Conservation (phyloP, 306 rosid species). For the Clitoria ternatea region DNA sequence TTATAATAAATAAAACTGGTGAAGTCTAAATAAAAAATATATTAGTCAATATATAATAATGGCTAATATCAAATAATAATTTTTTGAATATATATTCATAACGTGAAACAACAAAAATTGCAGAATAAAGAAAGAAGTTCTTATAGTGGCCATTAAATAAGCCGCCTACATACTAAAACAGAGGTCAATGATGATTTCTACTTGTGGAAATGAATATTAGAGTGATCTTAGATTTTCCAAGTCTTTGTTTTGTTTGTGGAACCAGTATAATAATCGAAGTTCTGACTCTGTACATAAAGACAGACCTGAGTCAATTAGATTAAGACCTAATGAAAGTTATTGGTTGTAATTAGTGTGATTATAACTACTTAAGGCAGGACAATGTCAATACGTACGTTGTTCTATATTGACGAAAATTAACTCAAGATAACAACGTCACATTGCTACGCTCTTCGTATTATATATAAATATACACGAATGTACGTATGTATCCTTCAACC, state of each 20-base stretch:
- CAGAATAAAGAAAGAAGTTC: no score
- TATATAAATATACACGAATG: no score
- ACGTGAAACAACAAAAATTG: no score
- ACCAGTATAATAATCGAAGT: background rate
- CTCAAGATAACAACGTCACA: background rate
- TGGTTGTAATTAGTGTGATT: background rate
- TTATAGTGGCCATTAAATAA: conserved; percentile 14
- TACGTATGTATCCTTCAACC: no score
- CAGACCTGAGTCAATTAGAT: conserved; percentile 12
- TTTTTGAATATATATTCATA: no score
- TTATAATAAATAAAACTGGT: no score
- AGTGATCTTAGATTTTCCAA: background rate
- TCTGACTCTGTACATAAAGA: no score
- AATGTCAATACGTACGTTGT: background rate
- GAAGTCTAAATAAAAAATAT: no score
- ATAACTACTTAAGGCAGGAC: background rate
- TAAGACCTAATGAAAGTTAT: background rate
- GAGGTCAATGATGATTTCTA: conserved; percentile 18
- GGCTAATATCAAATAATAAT: no score
- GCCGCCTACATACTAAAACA: conserved; percentile 6
- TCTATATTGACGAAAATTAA: background rate
- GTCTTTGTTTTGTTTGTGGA: background rate
- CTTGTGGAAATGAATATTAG: background rate
- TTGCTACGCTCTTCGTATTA: no score
- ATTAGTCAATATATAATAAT: no score